Evolutionary conservation across 352 stramenopile genomes (phyloP), one percentile per base, ranked within the genome.

Genomic region (Halophytophthora batemanensis): DNA sequence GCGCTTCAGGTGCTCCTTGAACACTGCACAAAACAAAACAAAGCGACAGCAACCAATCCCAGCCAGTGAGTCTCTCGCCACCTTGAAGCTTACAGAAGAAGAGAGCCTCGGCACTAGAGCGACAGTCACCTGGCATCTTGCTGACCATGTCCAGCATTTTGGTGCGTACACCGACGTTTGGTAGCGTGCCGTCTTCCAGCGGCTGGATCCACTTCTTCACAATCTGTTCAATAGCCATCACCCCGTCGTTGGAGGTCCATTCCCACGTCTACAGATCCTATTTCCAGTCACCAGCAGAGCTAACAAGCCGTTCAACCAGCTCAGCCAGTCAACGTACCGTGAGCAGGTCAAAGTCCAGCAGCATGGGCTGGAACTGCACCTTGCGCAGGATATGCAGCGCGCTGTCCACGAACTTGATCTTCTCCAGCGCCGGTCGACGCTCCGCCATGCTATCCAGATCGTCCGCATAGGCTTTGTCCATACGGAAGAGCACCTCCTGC

Each of bases 161-260:
- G 39, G 85, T 89, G 25, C 85, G 82, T 35, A 95, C 61, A n/a
- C 85, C 81, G 10, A 95, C 69, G 51, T 93, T 95, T 13, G 85
- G 82, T 39, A 95, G 56, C 34, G 78, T 57, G 18, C 81, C 79
- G 39, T 92, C 71, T 1, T 93, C 85, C 34, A 93, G 41, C 21
- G 85, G 85, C 50, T 93, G 82, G 34, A 95, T 95, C 85, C 85
- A 95, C 53, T 93, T 93, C 62, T 92, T 95, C 45, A 95, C 79
- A 56, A 95, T 86, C 83, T 94, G 36, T 17, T 43, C 34, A 4
- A 56, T 41, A 7, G n/a, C 37, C 25, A 18, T 28, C 18, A 59
- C 18, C 15, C 25, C 45, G 25, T 31, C 25, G 25, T 31, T 31
- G 8, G 25, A 4, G 25, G 4, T 31, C 8, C 4, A 48, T 15